phyloP scores from a whole-genome alignment of 805 yeast genomes.

The Debaryomyces castellii region DNA sequence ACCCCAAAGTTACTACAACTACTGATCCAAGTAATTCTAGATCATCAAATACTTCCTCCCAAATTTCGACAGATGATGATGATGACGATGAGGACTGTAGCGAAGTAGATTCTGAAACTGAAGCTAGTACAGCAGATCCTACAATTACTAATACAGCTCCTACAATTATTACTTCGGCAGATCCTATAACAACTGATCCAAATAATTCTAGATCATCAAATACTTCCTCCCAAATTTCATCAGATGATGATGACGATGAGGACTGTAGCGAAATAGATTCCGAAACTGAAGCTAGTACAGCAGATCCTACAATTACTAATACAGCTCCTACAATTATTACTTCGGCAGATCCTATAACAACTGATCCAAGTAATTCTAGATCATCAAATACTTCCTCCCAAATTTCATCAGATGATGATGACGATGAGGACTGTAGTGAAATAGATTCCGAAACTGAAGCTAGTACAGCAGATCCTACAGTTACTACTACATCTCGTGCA shows the following conservation, averaged over 20 bases:
- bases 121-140: too few species aligned
- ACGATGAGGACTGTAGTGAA: slow-evolving; percentile 14
- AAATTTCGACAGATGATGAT: not conserved
- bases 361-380: not conserved
- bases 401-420: slow-evolving; percentile 10
- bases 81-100: slow-evolving; percentile 18
- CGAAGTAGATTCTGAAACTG: slow-evolving; percentile 11
- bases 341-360: not conserved
- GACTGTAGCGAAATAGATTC: slow-evolving; percentile 12
- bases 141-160: slow-evolving; percentile 5
- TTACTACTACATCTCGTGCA: not conserved
- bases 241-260: slow-evolving; percentile 16
- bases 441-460: slow-evolving; percentile 7
- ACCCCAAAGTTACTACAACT: not conserved
- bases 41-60: not conserved
- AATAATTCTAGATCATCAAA: not conserved
- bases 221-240: not conserved
- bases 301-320: slow-evolving; percentile 1
- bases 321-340: not conserved
- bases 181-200: slow-evolving; percentile 1
- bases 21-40: not conserved
- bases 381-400: not conserved
- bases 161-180: not conserved
- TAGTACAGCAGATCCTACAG: not conserved
- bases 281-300: slow-evolving; percentile 3